phyloP scores from a whole-genome alignment of 1,139 yeast species.

The Nakaseomyces bracarensis region DNA sequence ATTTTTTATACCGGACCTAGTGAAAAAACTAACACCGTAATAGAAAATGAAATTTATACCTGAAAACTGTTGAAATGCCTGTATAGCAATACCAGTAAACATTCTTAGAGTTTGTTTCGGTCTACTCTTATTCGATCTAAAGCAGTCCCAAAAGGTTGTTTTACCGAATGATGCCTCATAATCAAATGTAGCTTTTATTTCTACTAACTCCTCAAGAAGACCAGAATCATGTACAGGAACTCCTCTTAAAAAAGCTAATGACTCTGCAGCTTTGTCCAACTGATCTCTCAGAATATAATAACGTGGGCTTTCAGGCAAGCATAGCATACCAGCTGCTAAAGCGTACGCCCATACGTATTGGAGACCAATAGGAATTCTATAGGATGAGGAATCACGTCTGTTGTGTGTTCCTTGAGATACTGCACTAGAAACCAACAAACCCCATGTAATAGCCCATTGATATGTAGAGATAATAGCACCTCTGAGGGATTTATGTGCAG shows the following conservation, averaged over 20 bases:
- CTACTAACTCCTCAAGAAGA: conserved; percentile 66
- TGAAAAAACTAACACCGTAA: conserved; percentile 69
- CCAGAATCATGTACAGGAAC: conserved; percentile 55
- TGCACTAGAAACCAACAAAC: conserved; percentile 65
- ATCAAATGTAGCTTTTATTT: conserved; percentile 71
- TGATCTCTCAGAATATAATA: conserved; percentile 58
- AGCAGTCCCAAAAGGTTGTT: conserved; percentile 51
- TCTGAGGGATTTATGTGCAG: conserved; percentile 71
- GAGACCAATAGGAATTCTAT: conserved; percentile 66
- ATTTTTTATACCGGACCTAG: conserved; percentile 49
- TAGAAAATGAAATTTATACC: conserved; percentile 76
- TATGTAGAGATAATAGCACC: conserved; percentile 75
- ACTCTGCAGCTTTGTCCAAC: conserved; percentile 50
- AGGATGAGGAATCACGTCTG: conserved; percentile 48
- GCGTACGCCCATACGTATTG: conserved; percentile 63
- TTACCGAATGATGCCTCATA: conserved; percentile 61
- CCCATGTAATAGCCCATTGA: conserved; percentile 90
- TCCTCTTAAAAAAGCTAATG: conserved; percentile 57
- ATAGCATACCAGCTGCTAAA: conserved; percentile 56
- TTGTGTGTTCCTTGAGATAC: conserved; percentile 68
- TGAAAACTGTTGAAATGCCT: conserved; percentile 67
- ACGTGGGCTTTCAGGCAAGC: conserved; percentile 70
- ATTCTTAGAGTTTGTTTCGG: conserved; percentile 57
- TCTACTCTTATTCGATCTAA: conserved; percentile 56
- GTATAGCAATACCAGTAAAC: conserved; percentile 64